Evolutionary conservation across 805 yeast species (phyloP), one percentile per base, ranked within the genome.

Genomic region (Kodamaea sagamina): DNA sequence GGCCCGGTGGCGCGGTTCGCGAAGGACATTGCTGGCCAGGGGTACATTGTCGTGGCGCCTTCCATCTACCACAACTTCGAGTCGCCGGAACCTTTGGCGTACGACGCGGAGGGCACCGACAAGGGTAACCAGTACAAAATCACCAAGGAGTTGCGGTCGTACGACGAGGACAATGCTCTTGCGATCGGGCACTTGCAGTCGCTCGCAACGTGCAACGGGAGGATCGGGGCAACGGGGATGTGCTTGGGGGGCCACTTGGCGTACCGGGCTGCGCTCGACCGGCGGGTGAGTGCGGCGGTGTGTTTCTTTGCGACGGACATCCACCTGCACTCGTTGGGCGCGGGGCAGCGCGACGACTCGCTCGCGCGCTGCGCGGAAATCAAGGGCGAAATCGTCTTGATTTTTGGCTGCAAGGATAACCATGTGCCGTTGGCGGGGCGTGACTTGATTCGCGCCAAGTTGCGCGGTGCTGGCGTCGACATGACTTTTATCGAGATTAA

Each of bases 171-270:
- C 61, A 79, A 75, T 56, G 72, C 63, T 39, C 62, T 84, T 43
- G 72, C 86, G 12, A 72, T 85, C 53, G 88, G 84, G 56, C 79
- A 84, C 55, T 69, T 86, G 44, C 61, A 62, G 37, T 53, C 74
- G 2, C 68, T 86, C 49, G 67, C 73, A 1, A 83, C 88, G 8
- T 85, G 85, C 59, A 81, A 77, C 49, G 90, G 90, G 32, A 77
- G 74, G 45, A 77, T 84, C 51, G 93, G 93, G 27, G 83, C 89
- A 35, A 84, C 92, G 2, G 95, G 93, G 13, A 86, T 86, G 93
- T 86, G 95, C 60, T 75, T 86, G 27, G 93, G 93, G 15, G 95
- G 93, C 1, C 93, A 86, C 58, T 67, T 85, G 53, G 92, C 93
- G 1, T 84, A 75, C 65, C 71, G 95, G 51, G 73, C 82, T 2